Base-by-base conservation (phyloP, 805 yeast species). In the Lachancea thermotolerans region DNA sequence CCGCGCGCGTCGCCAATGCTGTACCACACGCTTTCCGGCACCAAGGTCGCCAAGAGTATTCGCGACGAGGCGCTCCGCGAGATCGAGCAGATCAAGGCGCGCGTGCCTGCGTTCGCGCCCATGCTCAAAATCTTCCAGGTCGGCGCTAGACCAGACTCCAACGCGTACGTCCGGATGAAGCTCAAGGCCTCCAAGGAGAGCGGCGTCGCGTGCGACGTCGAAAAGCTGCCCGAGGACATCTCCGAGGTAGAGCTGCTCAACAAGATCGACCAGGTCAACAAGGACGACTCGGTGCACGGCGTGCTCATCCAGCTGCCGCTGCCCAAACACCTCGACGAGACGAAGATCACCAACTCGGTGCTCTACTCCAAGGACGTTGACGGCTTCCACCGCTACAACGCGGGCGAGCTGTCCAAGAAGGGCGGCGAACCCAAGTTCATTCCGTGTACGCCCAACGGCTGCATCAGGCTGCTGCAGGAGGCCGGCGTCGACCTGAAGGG, bases 401-500 rank as follows among this genome's bases (percentile, higher is more conserved):
- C 82, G 35, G 93, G 93, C 46, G 90, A 84, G 59, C 70, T 85
- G 53, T 73, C 83, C 52, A 85, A 85, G 60, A 81, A 75, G 60
- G 82, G 80, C 49, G 93, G 91, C 35, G 58, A 70, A 17, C 93
- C 95, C 33, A 62, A 64, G 46, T 85, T 81, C 64, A 69, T 82
- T 57, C 95, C 95, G 34, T 85, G 95, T 63, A 85, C 95, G 16
- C 95, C 95, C 42, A 75, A 82, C 64, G 95, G 95, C 25, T 79
- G 84, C 54, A 75, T 85, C 66, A 76, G 77, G 57, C 68, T 85
- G 51, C 68, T 85, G 47, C 67, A 77, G 51, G 72, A 75, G 50
- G 71, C 84, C 29, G 74, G 78, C 15, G 74, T 82, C 17, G 64
- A 68, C 8, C 60, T 85, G 38, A 60, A 68, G 29, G 93, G 93